Evolutionary conservation across 2,329 filamentous ascomycete genomes (phyloP).

Genomic region (Botrytis byssoidea): DNA sequence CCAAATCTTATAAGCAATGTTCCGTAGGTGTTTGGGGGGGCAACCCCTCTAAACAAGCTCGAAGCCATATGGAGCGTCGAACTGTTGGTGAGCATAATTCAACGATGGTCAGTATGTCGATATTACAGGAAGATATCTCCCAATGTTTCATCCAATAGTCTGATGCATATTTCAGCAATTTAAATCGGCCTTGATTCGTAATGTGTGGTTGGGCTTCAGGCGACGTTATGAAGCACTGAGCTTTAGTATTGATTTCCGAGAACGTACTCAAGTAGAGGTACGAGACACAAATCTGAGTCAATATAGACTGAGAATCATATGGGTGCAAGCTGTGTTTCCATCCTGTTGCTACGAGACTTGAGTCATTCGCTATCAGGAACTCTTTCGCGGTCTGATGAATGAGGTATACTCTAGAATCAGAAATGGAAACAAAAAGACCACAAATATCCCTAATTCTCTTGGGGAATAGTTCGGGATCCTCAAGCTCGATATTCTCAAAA

Average conservation of each 20-base stretch:
- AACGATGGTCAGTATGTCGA: neutral
- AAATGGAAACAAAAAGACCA: slow-evolving; percentile 18
- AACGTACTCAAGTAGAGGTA: neutral
- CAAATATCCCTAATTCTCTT: slow-evolving; percentile 6
- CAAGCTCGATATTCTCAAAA: slow-evolving; percentile 12
- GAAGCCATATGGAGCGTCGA: neutral
- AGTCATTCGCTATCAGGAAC: slow-evolving; percentile 3
- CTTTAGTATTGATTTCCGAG: neutral
- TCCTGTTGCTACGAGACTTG: neutral
- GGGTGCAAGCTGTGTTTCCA: slow-evolving; percentile 10
- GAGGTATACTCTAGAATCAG: slow-evolving; percentile 16
- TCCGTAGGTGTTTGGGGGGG: neutral
- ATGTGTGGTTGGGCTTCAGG: neutral
- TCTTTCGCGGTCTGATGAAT: slow-evolving; percentile 21
- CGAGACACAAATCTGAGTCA: slow-evolving; percentile 1
- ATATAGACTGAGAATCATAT: neutral
- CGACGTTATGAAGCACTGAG: neutral
- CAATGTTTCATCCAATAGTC: neutral
- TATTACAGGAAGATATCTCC: neutral
- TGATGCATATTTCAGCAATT: neutral
- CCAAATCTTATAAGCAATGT: fast-evolving
- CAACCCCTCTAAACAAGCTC: neutral
- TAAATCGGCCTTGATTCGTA: neutral
- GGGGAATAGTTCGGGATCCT: neutral
- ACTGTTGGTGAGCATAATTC: neutral